phyloP scores from a whole-genome alignment of 108 stramenopile species.

The Cyclotella sp. region DNA sequence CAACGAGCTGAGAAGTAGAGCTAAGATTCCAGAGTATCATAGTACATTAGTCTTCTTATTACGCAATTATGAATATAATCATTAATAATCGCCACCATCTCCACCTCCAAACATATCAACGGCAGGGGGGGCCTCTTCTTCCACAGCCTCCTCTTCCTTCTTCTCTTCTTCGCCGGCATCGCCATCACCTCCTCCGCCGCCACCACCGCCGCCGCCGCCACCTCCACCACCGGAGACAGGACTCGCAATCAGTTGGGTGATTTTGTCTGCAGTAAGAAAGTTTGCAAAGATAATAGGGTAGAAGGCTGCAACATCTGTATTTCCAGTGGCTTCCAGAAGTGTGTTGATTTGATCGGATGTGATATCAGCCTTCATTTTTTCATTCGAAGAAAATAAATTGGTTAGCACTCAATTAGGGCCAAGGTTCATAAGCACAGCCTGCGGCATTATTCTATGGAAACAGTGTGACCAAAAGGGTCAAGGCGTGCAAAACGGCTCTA shows the following conservation, averaged over 20 bases:
- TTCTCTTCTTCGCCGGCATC: conserved; percentile 73
- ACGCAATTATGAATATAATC: not conserved
- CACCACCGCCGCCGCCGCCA: conserved; percentile 83
- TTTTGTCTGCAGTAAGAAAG: conserved; percentile 84
- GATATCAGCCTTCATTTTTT: conserved; percentile 74
- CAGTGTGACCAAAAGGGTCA: too few relatives aligned
- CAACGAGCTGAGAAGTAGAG: too few relatives aligned
- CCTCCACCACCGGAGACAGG: conserved; percentile 78
- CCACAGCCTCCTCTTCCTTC: conserved; percentile 74
- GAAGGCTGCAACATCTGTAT: conserved; percentile 93
- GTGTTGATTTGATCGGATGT: conserved; percentile 88
- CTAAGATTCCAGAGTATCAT: too few relatives aligned
- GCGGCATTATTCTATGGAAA: too few relatives aligned
- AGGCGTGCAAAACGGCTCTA: too few relatives aligned
- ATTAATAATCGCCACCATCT: conserved; percentile 37
- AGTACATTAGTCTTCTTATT: not conserved
- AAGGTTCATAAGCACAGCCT: too few relatives aligned
- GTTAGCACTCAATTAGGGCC: too few relatives aligned
- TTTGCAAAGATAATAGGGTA: conserved; percentile 95
- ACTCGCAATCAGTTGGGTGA: conserved; percentile 80
- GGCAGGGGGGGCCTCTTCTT: conserved; percentile 76
- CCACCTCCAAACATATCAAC: conserved; percentile 68
- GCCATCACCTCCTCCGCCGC: conserved; percentile 76
- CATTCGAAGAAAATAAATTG: too few relatives aligned
- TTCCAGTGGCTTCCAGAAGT: conserved; percentile 92